Base-by-base conservation (phyloP, 164 flowering plant genomes). In the Umbellularia californica region DNA sequence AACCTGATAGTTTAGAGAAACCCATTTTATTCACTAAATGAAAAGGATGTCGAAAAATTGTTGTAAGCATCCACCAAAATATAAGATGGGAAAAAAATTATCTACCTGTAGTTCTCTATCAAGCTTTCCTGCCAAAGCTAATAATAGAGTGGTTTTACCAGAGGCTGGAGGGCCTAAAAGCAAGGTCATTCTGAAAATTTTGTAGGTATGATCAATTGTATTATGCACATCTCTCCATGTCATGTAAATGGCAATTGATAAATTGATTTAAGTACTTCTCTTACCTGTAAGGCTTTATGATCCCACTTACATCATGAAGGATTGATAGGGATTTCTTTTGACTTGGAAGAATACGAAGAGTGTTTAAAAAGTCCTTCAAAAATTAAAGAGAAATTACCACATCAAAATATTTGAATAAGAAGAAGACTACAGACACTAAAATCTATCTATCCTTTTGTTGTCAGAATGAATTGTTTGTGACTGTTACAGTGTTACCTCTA, bases 301-400 rank as follows among this genome's bases (percentile, higher is more conserved):
- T 82, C 55, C 92, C 95, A 76, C 89, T 85, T n/a, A 89, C 83
- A 79, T 88, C 83, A 65, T 79, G 74, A 65, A 90, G 92, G 58
- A 90, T 84, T 55, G 84, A 51, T 15, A 85, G 71, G n/a, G 82
- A 81, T 68, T 65, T 69, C 82, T 88, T 90, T 77, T 82, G 78
- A 76, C 82, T 90, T 0, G 91, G 90, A 62, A 87, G 77, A 72
- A 91, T 72, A 51, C 77, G 89, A 50, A 90, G 84, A 74, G 5
- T 79, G 72, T 82, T 82, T 75, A 84, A 76, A 65, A 85, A 72
- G 0, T 87, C 88, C 96, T 91, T 72, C 13, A 12, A 58, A 74
- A 52, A 51, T 30, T 14, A 67, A 62, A 66, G 2, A 25, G 72
- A 70, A 50, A 70, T 3, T 24, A 25, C 19, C 6, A 6, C 47